Evolutionary conservation across 805 yeast species (phyloP).

Genomic region (Nakazawaea laoshanensis): DNA sequence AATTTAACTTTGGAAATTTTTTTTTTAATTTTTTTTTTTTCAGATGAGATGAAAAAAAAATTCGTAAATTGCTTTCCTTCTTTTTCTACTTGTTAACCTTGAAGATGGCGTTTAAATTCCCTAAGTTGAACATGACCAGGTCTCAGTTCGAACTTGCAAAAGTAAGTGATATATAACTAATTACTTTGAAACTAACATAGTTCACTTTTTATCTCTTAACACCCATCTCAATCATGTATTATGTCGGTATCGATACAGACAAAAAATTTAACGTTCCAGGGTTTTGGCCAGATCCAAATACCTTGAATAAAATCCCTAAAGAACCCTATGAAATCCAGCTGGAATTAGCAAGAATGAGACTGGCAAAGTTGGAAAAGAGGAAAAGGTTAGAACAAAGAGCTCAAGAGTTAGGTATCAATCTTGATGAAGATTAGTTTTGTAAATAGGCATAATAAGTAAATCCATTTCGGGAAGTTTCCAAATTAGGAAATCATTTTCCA

Average conservation of each 20-base stretch:
- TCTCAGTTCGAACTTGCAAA: slow-evolving; percentile 47
- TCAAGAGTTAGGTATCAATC: slow-evolving; percentile 54
- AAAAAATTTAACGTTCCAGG: slow-evolving; percentile 85
- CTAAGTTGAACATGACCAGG: slow-evolving; percentile 27
- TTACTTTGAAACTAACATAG: slow-evolving; percentile 21
- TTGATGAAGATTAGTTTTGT: slow-evolving; percentile 39
- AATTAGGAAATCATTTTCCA: too few relatives aligned
- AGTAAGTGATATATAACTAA: too few relatives aligned
- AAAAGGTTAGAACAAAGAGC: slow-evolving; percentile 66
- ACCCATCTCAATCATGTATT: slow-evolving; percentile 89
- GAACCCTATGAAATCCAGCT: slow-evolving; percentile 89
- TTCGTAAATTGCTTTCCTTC: too few relatives aligned
- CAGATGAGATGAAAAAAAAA: too few relatives aligned
- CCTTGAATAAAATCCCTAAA: slow-evolving; percentile 85
- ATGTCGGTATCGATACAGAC: slow-evolving; percentile 86
- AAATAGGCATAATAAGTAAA: too few relatives aligned
- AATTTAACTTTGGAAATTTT: too few relatives aligned
- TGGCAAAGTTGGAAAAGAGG: slow-evolving; percentile 68
- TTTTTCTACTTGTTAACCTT: neutral
- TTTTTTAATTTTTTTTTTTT: too few relatives aligned
- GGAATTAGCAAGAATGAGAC: slow-evolving; percentile 80
- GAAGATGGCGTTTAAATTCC: slow-evolving; percentile 13
- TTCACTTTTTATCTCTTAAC: slow-evolving; percentile 79
- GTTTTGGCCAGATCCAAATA: slow-evolving; percentile 95
- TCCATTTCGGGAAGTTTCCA: too few relatives aligned